Percentiles rank a stretch among this genome's conserved stretches.
Evolutionary conservation across 2,329 filamentous ascomycete species (phyloP).

Genomic region (Hypoxylon sp.): DNA sequence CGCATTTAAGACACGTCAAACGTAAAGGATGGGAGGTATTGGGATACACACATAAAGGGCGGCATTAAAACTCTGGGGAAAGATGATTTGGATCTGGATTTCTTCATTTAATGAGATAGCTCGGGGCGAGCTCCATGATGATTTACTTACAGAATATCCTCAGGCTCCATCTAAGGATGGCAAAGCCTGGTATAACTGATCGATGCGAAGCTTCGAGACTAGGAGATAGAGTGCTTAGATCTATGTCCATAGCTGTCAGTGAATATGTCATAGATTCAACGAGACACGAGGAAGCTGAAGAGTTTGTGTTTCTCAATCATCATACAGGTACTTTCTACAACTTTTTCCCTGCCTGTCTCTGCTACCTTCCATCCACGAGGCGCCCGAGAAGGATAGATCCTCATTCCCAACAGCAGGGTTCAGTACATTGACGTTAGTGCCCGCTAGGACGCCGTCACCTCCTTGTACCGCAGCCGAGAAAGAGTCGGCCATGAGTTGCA

Average conservation of each 20-base stretch:
- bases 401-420: slow-evolving; percentile 63
- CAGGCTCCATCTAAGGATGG: neutral
- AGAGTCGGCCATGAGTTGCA: slow-evolving; percentile 67
- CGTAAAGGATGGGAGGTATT: slow-evolving; percentile 1
- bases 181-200: neutral
- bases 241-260: neutral
- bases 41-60: slow-evolving; percentile 12
- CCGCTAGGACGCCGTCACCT: slow-evolving; percentile 61
- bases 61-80: slow-evolving; percentile 7
- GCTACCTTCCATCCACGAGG: slow-evolving; percentile 26
- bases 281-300: neutral
- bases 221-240: neutral
- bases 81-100: slow-evolving; percentile 4
- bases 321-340: neutral
- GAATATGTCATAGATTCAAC: neutral
- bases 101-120: neutral
- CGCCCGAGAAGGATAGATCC: slow-evolving; percentile 55
- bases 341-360: slow-evolving; percentile 2
- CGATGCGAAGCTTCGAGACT: neutral
- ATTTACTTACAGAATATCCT: neutral
- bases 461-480: slow-evolving; percentile 66
- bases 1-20: slow-evolving; percentile 13
- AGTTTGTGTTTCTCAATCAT: neutral
- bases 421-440: slow-evolving; percentile 59
- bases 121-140: neutral